Conservation (phyloP, 2,329 filamentous ascomycete species). For the Cadophora malorum region DNA sequence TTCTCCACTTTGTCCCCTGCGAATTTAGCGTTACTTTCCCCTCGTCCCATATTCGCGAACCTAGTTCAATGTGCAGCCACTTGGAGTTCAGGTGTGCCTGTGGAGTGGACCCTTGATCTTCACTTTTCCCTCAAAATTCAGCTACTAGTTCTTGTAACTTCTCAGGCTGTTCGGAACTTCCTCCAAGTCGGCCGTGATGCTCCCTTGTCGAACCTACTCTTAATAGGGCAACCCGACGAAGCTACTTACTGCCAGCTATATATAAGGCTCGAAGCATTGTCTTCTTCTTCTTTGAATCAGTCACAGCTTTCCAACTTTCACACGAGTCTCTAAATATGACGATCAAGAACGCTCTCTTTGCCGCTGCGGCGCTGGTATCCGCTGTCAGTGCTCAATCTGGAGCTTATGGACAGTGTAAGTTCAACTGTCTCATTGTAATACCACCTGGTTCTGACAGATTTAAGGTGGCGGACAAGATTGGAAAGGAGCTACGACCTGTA, state of each 20-base stretch:
- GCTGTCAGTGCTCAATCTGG: conserved; percentile 38
- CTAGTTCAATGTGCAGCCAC: conserved; percentile 5
- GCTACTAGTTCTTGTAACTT: not conserved
- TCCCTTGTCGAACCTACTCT: conserved; percentile 26
- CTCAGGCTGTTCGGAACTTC: conserved; percentile 40
- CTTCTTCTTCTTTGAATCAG: conserved; percentile 9
- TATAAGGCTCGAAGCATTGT: conserved; percentile 24
- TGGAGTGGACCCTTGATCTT: conserved; percentile 9
- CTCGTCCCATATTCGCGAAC: not conserved
- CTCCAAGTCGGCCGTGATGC: conserved; percentile 36
- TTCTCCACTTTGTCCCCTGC: conserved; percentile 16
- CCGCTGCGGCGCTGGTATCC: conserved; percentile 44
- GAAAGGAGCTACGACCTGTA: conserved; percentile 40
- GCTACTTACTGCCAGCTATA: conserved; percentile 20
- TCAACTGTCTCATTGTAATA: not conserved
- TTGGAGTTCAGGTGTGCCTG: conserved; percentile 6
- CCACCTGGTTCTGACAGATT: conserved; percentile 9
- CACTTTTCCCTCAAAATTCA: not conserved
- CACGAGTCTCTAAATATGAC: conserved; percentile 37
- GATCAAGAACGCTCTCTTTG: conserved; percentile 38
- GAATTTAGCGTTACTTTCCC: conserved; percentile 13
- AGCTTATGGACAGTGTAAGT: conserved; percentile 43
- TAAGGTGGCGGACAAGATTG: conserved; percentile 42
- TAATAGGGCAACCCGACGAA: conserved; percentile 3
- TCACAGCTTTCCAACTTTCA: conserved; percentile 20